These are phyloP conservation scores for Ilyonectria sp. DNA, from an alignment of 2,329 filamentous ascomycete genomes.

Conservation along the genomic window DNA sequence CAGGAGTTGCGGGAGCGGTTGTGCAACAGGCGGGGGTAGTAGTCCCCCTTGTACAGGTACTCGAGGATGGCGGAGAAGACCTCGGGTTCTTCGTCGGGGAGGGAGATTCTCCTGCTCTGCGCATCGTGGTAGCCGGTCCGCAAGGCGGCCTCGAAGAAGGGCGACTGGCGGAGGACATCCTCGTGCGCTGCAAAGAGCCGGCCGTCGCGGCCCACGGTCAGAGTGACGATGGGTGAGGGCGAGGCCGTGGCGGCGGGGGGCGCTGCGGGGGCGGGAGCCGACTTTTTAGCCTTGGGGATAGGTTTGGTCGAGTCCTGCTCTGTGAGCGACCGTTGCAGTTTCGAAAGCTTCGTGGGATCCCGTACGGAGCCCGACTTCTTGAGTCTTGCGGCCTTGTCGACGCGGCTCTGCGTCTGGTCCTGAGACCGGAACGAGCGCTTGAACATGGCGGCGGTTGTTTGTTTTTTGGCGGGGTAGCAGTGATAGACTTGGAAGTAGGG, in stretches of 20 bases:
- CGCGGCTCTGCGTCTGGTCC: constrained; percentile 74
- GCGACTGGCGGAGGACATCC: constrained; percentile 88
- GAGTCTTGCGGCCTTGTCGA: constrained; percentile 89
- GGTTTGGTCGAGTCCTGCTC: constrained; percentile 60
- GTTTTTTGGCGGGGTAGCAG: constrained; percentile 23
- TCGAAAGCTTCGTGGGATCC: constrained; percentile 85
- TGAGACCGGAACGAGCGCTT: constrained; percentile 90
- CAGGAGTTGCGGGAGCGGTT: constrained; percentile 90
- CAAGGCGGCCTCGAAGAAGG: constrained; percentile 84
- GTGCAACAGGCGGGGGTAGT: constrained; percentile 90
- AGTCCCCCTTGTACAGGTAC: constrained; percentile 97
- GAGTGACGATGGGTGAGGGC: constrained; percentile 84
- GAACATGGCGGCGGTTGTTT: constrained; percentile 78
- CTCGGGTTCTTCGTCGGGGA: constrained; percentile 85
- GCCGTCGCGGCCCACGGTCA: constrained; percentile 87
- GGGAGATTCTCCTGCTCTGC: constrained; percentile 84
- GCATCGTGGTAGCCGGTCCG: constrained; percentile 80
- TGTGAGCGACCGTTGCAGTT: constrained; percentile 87
- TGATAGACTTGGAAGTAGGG: constrained; percentile 11
- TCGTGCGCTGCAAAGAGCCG: constrained; percentile 96
- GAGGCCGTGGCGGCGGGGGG: constrained; percentile 44
- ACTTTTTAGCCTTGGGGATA: constrained; percentile 36
- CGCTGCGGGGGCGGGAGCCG: constrained; percentile 19
- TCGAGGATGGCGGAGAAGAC: constrained; percentile 95
- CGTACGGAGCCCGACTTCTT: constrained; percentile 73